phyloP scores from a whole-genome alignment of 139 green algal genomes.

The Ettlia oleoabundans region DNA sequence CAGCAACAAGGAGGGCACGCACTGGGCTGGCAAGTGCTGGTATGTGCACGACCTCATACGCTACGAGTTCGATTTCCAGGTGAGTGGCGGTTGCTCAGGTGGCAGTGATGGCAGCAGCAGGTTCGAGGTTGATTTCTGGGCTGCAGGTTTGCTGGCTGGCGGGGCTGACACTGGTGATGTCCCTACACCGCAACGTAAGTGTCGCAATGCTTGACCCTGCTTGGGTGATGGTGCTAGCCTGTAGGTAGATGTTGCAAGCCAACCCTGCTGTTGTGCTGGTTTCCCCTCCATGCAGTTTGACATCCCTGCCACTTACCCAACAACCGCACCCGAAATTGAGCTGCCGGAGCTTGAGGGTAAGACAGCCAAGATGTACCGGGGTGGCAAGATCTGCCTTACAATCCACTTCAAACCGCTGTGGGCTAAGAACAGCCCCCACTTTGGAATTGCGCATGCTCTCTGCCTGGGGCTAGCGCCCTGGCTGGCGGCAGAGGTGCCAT shows the following conservation, averaged over 20 bases:
- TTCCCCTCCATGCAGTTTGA: slow-evolving; percentile 76
- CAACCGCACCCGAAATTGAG: slow-evolving; percentile 92
- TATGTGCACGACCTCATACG: slow-evolving; percentile 95
- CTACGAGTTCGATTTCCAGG: slow-evolving; percentile 96
- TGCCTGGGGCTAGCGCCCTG: slow-evolving; percentile 95
- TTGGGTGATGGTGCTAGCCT: no score
- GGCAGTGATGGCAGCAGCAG: no score
- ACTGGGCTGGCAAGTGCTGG: slow-evolving; percentile 76
- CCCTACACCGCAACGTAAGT: no score
- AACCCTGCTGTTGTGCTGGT: no score
- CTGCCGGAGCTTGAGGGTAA: slow-evolving; percentile 97
- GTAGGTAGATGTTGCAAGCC: no score
- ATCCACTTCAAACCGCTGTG: slow-evolving; percentile 99
- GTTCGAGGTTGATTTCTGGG: no score
- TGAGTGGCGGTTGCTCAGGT: no score
- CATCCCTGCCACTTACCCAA: slow-evolving; percentile 91
- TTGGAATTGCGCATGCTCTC: slow-evolving; percentile 95
- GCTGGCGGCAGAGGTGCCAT: slow-evolving; percentile 95
- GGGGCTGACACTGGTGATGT: not conserved
- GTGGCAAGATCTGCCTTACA: slow-evolving; percentile 96
- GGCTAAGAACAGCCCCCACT: slow-evolving; percentile 93
- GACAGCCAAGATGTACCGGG: slow-evolving; percentile 97
- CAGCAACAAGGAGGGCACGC: slow-evolving; percentile 79
- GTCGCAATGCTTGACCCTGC: no score
- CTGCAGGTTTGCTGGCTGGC: not conserved